Base-by-base conservation (phyloP, 495 filamentous ascomycete genomes). In the Aspergillus saccharolyticus region DNA sequence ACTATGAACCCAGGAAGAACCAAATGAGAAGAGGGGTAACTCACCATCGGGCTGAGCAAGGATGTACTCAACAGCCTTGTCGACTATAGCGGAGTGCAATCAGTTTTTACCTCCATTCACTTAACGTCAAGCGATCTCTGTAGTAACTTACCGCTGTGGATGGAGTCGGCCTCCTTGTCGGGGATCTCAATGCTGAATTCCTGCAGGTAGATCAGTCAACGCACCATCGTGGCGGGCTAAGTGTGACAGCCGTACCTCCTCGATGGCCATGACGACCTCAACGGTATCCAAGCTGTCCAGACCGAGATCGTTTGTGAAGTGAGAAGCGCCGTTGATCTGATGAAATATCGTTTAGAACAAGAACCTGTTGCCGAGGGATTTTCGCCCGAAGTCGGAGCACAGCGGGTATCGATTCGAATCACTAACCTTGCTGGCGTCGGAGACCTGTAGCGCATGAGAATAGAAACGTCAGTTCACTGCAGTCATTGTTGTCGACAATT, bases 151-250 rank as follows among this genome's bases (percentile, higher is more conserved):
- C 93, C 86, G 70, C 90, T 96, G 82, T 93, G 90, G 73, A 98
- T 96, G 61, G 83, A 81, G 78, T 98, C 94, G 62, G 94, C 95
- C 68, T 97, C 93, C 82, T 97, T 97, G 77, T 98, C 94, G 62
- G 94, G 95, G 74, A 98, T 98, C 84, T 98, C 94, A 78, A 98
- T 94, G 85, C 91, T 97, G 78, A 98, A 98, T 75, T 98, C 94
- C 93, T 97, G 69, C 73, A 64, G 49, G 9, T 16, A 59, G 62
- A 52, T 57, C 62, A 42, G 43, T 24, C 39, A 30, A 33, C 18
- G 20, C 21, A 12, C 43, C 12, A 42, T 22, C 1, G 22, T 15
- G 43, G 30, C 56, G 59, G 65, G 53, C 46, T 43, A 57, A 57
- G 66, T 62, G 58, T 60, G 45, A 45, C 46, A 39, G 57, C 57